These are phyloP conservation scores for Rutidosis leptorrhynchoides DNA, from an alignment of 129 eudicot genomes.

Conservation along the genomic window DNA sequence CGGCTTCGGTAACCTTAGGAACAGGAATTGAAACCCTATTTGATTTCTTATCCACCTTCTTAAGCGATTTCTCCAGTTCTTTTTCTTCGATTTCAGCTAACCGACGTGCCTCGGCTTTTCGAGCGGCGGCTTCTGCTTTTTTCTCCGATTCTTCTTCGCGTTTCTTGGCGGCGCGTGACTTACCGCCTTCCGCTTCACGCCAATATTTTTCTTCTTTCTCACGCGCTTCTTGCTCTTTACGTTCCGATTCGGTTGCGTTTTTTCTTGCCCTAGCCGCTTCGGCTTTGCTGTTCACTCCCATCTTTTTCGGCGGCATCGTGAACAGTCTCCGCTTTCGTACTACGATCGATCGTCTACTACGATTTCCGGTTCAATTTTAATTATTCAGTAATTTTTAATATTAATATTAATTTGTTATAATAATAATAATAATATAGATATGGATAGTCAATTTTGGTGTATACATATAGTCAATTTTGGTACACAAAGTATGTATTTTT, in stretches of 20 bases:
- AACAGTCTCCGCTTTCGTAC: neutral
- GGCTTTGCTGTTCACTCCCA: slow-evolving; percentile 92
- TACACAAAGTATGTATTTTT: no score
- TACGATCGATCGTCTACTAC: slow-evolving; percentile 2
- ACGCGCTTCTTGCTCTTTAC: slow-evolving; percentile 60
- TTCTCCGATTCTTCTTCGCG: slow-evolving; percentile 94
- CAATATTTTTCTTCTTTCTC: slow-evolving; percentile 91
- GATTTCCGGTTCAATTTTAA: neutral
- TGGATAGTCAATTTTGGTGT: no score
- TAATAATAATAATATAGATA: no score
- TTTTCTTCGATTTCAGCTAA: slow-evolving; percentile 79
- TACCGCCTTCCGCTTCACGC: slow-evolving; percentile 93
- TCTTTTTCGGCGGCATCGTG: slow-evolving; percentile 76
- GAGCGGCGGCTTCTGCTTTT: slow-evolving; percentile 77
- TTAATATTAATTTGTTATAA: no score
- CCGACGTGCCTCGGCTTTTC: slow-evolving; percentile 79
- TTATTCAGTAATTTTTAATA: no score
- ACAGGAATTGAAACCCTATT: slow-evolving; percentile 67
- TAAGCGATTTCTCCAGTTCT: slow-evolving; percentile 65
- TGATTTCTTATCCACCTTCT: slow-evolving; percentile 83
- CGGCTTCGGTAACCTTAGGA: slow-evolving; percentile 96
- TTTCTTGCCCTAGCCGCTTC: slow-evolving; percentile 51
- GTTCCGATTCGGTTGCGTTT: slow-evolving; percentile 76
- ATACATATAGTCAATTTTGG: no score
- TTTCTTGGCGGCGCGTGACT: slow-evolving; percentile 87